Evolutionary conservation across 208 protist genomes (phyloP), one percentile per base, ranked within the genome.

Genomic region (Trypanosomatidae sp.): DNA sequence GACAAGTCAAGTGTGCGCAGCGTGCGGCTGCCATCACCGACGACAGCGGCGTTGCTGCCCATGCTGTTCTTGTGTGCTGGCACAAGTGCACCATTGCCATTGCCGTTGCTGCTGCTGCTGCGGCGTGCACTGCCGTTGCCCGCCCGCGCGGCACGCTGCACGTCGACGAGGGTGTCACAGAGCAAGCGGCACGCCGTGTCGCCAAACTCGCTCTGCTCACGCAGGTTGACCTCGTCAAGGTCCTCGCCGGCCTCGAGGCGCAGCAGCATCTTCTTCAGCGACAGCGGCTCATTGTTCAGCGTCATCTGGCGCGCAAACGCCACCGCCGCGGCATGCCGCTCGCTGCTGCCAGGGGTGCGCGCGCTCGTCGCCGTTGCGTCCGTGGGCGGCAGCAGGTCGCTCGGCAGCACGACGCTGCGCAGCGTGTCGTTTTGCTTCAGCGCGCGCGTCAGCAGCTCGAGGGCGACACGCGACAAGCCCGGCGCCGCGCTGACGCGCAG

Each of bases 111-210:
- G n/a, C n/a, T n/a, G n/a, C n/a, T n/a, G n/a, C n/a, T n/a, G n/a
- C n/a, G n/a, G n/a, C n/a, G n/a, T n/a, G n/a, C n/a, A n/a, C n/a
- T n/a, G n/a, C n/a, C n/a, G n/a, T n/a, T n/a, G n/a, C n/a, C n/a
- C n/a, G n/a, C n/a, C n/a, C n/a, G n/a, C n/a, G n/a, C n/a, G n/a
- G n/a, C n/a, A n/a, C n/a, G n/a, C n/a, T n/a, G n/a, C n/a, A n/a
- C n/a, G n/a, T n/a, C n/a, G 7, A 69, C 4, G 16, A 94, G 46
- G 20, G 61, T 56, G 4, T 44, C 33, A 48, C 64, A 85, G 22
- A 94, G 53, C 21, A 86, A 28, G 16, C 67, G 49, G 47, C 63
- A 81, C 32, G 78, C 61, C 6, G 48, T 32, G 52, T 94, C 81
- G 30, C 76, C 67, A 25, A 89, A 24, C 38, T 71, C 59, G 10